A percentile compares a stretch with the other conserved stretches of the same genome.
These are phyloP conservation scores for Fusarium abutilonis DNA, from an alignment of 2,329 filamentous ascomycete genomes.

Conservation along the genomic window DNA sequence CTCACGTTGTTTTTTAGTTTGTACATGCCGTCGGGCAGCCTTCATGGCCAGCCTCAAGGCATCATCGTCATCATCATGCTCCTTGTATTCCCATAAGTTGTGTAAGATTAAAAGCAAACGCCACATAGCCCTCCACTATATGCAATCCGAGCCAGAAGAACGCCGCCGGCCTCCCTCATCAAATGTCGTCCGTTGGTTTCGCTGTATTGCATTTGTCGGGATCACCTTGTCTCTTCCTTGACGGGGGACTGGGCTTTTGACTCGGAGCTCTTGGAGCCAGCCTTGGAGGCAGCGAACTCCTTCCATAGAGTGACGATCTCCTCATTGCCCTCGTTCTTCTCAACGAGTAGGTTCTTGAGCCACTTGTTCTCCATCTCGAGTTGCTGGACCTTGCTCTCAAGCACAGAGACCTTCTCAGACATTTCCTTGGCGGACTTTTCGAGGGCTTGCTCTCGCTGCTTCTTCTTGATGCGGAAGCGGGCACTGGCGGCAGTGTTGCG, in stretches of 20 bases:
- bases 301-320: conserved; percentile 62
- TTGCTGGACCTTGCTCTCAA: conserved; percentile 78
- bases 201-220: conserved; percentile 8
- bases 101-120: conserved; percentile 42
- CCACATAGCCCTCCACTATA: conserved; percentile 28
- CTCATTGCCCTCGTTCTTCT: conserved; percentile 76
- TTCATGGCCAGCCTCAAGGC: conserved; percentile 31
- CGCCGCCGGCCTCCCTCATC: conserved; percentile 36
- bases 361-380: conserved; percentile 87
- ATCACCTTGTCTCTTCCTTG: conserved; percentile 43
- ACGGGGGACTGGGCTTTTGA: conserved; percentile 42
- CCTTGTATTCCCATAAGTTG: conserved; percentile 29
- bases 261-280: conserved; percentile 47
- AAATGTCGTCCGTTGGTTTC: conserved; percentile 29
- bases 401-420: conserved; percentile 76
- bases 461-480: conserved; percentile 94
- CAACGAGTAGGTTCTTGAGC: conserved; percentile 81
- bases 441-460: conserved; percentile 88
- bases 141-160: conserved; percentile 41
- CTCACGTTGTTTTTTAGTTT: conserved; percentile 32
- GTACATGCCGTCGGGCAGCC: conserved; percentile 31
- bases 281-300: conserved; percentile 56
- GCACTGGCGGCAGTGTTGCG: conserved; percentile 90
- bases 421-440: conserved; percentile 86
- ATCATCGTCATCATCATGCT: conserved; percentile 28